phyloP scores from a whole-genome alignment of 2,329 filamentous ascomycete species.

The Rugonectria rugulosa region DNA sequence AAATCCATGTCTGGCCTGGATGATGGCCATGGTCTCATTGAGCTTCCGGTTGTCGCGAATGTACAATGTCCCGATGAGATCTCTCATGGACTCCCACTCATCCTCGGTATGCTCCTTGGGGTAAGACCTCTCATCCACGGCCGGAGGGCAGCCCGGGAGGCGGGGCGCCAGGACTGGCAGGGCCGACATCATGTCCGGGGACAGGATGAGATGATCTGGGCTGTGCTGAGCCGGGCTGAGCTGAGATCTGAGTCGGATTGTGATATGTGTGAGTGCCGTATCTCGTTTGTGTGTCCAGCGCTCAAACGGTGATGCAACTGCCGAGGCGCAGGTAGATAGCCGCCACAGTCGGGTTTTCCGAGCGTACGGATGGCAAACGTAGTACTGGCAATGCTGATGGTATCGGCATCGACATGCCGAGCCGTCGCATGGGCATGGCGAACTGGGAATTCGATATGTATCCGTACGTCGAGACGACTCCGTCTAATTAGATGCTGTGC shows the following conservation, averaged over 20 bases:
- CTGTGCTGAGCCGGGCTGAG: constrained; percentile 15
- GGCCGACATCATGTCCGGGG: constrained; percentile 36
- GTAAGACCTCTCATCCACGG: constrained; percentile 35
- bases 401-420: constrained; percentile 34
- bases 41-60: constrained; percentile 47
- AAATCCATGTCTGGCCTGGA: constrained; percentile 45
- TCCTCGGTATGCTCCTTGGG: constrained; percentile 46
- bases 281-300: background rate
- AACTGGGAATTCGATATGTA: constrained; percentile 34
- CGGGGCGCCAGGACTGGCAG: constrained; percentile 46
- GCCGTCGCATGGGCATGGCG: constrained; percentile 38
- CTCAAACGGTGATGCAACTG: constrained; percentile 15
- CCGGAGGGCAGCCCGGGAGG: constrained; percentile 39
- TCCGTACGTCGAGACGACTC: constrained; percentile 30
- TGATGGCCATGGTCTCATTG: constrained; percentile 46
- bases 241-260: constrained; percentile 1
- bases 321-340: constrained; percentile 18
- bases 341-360: constrained; percentile 25
- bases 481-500: constrained; percentile 20
- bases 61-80: constrained; percentile 45
- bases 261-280: background rate
- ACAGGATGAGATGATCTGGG: too few species aligned
- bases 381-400: constrained; percentile 24
- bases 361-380: constrained; percentile 20
- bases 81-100: constrained; percentile 45